Base-by-base conservation (phyloP, 495 filamentous ascomycete genomes). In the Tetracladium marchalianum region DNA sequence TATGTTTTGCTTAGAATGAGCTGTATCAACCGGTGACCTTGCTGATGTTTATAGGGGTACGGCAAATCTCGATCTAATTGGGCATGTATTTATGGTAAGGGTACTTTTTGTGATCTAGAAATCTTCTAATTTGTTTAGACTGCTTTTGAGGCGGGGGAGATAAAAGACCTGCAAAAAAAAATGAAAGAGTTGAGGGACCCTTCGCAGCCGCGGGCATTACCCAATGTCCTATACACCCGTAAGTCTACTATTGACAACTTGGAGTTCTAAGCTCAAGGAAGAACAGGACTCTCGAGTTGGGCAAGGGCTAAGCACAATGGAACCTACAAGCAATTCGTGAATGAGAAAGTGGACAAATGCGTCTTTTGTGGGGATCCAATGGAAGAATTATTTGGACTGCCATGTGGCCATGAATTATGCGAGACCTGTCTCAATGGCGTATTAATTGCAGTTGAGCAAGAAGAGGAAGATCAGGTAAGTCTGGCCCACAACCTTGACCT, bases 381-480 rank as follows among this genome's bases (percentile, higher is more conserved):
- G 1, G 24, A 27, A 11, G 19, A 43, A 4, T n/a, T 32, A 27
- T 5, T 31, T 12, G 9, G 4, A 15, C 32, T 39, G 17, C 7
- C 16, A 49, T 65, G 62, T 41, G 49, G 44, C 1, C 60, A 65
- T 47, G 40, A 41, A 6, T 61, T 58, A 12, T 65, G 62, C 44
- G 31, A 16, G 9, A 11, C 9, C 7, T 65, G 59, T 36, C 22
- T 58, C 8, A 19, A 16, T 9, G 40, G 39, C n/a, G 3, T 33
- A 31, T n/a, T 41, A 0, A 16, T 27, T n/a, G n/a, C n/a, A 17
- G 19, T 11, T 32, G 18, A 12, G 31, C 13, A 12, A 4, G 33
- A 8, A 17, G 24, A 27, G 1, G 33, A 37, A 6, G 17, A 27
- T 16, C 38, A 33, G 11, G 54, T 42, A 43, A 35, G 11, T 35